Evolutionary conservation across 306 rosid genomes (phyloP), one percentile per base, ranked within the genome.

Genomic region (Astragalus glycyphyllos): DNA sequence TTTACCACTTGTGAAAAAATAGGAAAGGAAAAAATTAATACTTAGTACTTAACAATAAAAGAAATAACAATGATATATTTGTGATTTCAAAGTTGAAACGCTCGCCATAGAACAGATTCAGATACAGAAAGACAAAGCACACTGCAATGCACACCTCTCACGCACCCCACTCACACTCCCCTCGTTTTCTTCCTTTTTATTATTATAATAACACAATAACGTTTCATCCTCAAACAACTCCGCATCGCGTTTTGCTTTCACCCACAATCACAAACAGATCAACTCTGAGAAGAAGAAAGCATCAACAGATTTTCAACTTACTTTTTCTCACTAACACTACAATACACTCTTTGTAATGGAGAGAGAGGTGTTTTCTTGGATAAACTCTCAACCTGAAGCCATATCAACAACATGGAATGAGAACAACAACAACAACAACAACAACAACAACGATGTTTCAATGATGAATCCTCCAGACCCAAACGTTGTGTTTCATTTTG

Each of bases 301-400:
- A 10, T 16, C 10, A 16, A 44, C 47, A 74, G 58, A 63, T 47
- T 45, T 58, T 35, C 3, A 5, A 6, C 20, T 16, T 60, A 20
- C 23, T 2, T 20, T 65, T 37, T 68, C 74, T 44, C 35, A 12
- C 16, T 59, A 37, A 37, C 29, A 46, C 10, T 2, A 7, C 11
- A 4, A 31, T 35, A 31, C 54, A 62, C 35, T n/a, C 11, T 31
- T 57, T 46, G 6, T 31, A 55, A 78, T 61, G 69, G 81, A 44
- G 59, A 48, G 68, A 44, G 53, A 66, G 10, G 77, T 79, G 85
- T 65, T 82, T 31, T 60, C 82, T 8, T 81, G 89, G 94, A 41
- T 77, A 68, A 83, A 80, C 62, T 80, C 77, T 17, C 81, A 82
- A 37, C 86, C 64, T 10, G 85, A 76, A 49, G 85, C 81, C 83